A percentile compares a stretch with the other conserved stretches of the same genome.
phyloP scores from a whole-genome alignment of 2,329 filamentous ascomycete genomes.

The Aspergillus felis region DNA sequence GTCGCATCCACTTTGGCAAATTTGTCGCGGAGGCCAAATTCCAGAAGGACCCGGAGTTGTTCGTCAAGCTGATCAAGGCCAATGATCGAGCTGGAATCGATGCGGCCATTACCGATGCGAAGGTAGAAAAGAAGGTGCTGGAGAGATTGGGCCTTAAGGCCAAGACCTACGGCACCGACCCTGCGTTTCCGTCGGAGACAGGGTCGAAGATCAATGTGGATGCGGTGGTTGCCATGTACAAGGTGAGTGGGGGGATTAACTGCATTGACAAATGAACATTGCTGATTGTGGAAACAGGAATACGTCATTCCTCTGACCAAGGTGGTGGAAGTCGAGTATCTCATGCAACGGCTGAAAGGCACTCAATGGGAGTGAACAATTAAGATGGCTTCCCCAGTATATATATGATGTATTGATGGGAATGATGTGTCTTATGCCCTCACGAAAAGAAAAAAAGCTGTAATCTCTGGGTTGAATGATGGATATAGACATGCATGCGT shows the following conservation, averaged over 20 bases:
- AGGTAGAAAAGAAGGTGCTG: conserved; percentile 87
- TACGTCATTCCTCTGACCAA: conserved; percentile 97
- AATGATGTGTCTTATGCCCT: not conserved
- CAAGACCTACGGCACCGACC: conserved; percentile 88
- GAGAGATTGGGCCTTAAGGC: conserved; percentile 84
- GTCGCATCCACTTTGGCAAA: conserved; percentile 95
- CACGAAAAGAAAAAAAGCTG: not conserved
- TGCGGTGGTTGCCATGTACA: conserved; percentile 85
- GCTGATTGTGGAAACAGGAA: conserved; percentile 38
- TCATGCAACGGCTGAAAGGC: conserved; percentile 79
- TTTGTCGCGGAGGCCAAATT: conserved; percentile 98
- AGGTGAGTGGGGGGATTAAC: conserved; percentile 32
- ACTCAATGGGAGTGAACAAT: conserved; percentile 44
- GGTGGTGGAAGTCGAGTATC: conserved; percentile 93
- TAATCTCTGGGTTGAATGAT: not conserved
- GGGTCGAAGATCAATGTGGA: conserved; percentile 81
- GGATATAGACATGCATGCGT: conserved; percentile 3
- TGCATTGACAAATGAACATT: not conserved
- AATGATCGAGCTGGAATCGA: conserved; percentile 78
- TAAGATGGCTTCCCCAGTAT: not conserved
- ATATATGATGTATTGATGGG: not conserved
- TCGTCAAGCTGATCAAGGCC: conserved; percentile 76
- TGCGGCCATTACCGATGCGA: conserved; percentile 82
- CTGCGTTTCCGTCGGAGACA: conserved; percentile 53
- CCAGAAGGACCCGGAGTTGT: conserved; percentile 72